Evolutionary conservation across 331 rosid species (phyloP).

Genomic region (Pyracantha coccinea): DNA sequence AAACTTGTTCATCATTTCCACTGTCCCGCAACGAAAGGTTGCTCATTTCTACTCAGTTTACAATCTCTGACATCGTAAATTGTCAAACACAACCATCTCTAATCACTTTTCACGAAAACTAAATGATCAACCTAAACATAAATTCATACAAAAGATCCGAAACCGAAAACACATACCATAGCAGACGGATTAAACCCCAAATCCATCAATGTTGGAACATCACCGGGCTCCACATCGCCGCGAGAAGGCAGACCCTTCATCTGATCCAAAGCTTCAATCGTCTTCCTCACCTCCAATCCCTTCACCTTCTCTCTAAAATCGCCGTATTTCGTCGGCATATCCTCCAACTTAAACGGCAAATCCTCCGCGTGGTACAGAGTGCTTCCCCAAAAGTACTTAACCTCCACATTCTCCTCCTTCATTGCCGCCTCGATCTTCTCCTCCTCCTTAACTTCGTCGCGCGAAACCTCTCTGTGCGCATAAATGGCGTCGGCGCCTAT

Average conservation of each 20-base stretch:
- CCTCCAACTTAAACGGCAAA: constrained; percentile 75
- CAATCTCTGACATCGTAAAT: not conserved
- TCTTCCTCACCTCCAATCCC: constrained; percentile 71
- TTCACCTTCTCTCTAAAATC: constrained; percentile 76
- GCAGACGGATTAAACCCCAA: constrained; percentile 80
- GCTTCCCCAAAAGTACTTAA: constrained; percentile 95
- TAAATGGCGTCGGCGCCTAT: constrained; percentile 80
- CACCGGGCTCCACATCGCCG: constrained; percentile 88
- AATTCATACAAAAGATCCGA: not conserved
- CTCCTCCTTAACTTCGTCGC: constrained; percentile 78
- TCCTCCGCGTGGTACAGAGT: constrained; percentile 83
- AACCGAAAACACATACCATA: constrained; percentile 35
- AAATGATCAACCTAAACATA: not conserved
- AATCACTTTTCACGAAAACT: not conserved
- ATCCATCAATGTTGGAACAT: constrained; percentile 74
- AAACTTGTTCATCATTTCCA: not conserved
- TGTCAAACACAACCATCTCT: not conserved
- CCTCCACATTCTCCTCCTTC: constrained; percentile 86
- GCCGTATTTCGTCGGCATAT: constrained; percentile 82
- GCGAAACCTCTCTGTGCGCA: constrained; percentile 76
- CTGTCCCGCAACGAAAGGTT: not conserved
- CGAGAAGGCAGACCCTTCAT: constrained; percentile 74
- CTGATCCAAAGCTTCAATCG: constrained; percentile 81
- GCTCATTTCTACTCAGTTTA: not conserved
- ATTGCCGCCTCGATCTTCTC: constrained; percentile 60